Evolutionary conservation across 2,329 filamentous ascomycete species (phyloP).

Genomic region (Monascus ruber): DNA sequence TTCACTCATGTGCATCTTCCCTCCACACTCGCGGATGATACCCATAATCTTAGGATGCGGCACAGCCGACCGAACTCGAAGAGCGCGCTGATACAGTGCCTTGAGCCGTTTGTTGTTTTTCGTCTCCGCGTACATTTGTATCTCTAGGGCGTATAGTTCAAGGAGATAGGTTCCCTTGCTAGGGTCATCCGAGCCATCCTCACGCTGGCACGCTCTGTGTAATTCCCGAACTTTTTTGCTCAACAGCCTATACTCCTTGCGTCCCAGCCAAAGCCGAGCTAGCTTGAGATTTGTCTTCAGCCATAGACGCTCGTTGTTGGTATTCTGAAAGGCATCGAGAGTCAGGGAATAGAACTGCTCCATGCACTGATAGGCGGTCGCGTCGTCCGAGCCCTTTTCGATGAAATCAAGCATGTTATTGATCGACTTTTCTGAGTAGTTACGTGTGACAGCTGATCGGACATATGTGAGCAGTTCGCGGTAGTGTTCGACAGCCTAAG

Average conservation of each 20-base stretch:
- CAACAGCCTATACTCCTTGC: slow-evolving; percentile 73
- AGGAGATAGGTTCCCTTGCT: slow-evolving; percentile 94
- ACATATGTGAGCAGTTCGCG: slow-evolving; percentile 92
- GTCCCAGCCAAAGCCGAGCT: slow-evolving; percentile 78
- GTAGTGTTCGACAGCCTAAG: slow-evolving; percentile 80
- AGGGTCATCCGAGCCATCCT: slow-evolving; percentile 71
- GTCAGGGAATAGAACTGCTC: slow-evolving; percentile 93
- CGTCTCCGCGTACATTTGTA: slow-evolving; percentile 96
- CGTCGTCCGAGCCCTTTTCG: slow-evolving; percentile 72
- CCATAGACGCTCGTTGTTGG: slow-evolving; percentile 95
- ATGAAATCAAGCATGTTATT: slow-evolving; percentile 99
- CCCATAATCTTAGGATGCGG: slow-evolving; percentile 99
- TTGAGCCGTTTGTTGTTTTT: slow-evolving; percentile 97
- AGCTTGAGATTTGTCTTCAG: slow-evolving; percentile 98
- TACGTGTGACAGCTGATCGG: slow-evolving; percentile 89
- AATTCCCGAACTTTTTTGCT: slow-evolving; percentile 77
- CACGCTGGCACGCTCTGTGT: slow-evolving; percentile 75
- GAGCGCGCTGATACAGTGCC: slow-evolving; percentile 77
- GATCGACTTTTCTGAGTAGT: slow-evolving; percentile 98
- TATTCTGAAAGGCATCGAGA: slow-evolving; percentile 87
- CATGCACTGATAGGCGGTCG: slow-evolving; percentile 67
- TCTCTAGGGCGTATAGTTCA: slow-evolving; percentile 93
- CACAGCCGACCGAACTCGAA: slow-evolving; percentile 90
- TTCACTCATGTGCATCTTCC: slow-evolving; percentile 99
- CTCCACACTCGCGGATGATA: slow-evolving; percentile 94